phyloP scores from a whole-genome alignment of 192 early-diverging fungal genomes.

The Globomyces pollinis-pini region DNA sequence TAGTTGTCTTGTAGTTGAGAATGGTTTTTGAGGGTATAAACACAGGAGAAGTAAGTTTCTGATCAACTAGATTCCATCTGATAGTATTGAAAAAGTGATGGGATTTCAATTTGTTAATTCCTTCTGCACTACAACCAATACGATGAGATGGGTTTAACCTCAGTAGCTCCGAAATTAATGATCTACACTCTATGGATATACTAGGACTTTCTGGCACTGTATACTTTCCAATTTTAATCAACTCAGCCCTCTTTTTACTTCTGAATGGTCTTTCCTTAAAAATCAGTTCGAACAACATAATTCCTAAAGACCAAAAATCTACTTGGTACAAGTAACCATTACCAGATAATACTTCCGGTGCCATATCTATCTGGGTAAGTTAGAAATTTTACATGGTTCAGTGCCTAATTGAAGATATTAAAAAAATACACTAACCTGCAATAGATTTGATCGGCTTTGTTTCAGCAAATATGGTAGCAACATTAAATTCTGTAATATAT shows the following conservation, averaged over 20 bases:
- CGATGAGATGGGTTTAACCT: not conserved
- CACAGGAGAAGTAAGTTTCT: not conserved
- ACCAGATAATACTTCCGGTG: constrained; percentile 58
- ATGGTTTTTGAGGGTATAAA: not conserved
- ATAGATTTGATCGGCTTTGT: not conserved
- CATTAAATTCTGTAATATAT: constrained; percentile 72
- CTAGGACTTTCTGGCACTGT: not conserved
- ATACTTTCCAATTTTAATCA: constrained; percentile 23
- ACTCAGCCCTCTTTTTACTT: constrained; percentile 23
- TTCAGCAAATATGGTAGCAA: constrained; percentile 45
- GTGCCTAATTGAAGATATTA: constrained; percentile 92
- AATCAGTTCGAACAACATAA: constrained; percentile 77
- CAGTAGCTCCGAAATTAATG: not conserved
- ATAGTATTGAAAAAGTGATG: not conserved
- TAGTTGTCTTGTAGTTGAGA: too few relatives aligned
- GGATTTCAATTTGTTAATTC: not conserved
- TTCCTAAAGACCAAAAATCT: constrained; percentile 34
- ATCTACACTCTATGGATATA: not conserved
- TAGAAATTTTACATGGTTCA: constrained; percentile 17
- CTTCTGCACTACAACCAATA: not conserved
- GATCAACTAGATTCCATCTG: constrained; percentile 2
- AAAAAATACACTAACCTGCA: constrained; percentile 64
- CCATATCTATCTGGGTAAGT: constrained; percentile 64
- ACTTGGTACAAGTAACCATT: constrained; percentile 88
- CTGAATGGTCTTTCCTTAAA: constrained; percentile 51